Conservation (phyloP, 1,284 basidiomycete species). For the Apiotrichum gracile region DNA sequence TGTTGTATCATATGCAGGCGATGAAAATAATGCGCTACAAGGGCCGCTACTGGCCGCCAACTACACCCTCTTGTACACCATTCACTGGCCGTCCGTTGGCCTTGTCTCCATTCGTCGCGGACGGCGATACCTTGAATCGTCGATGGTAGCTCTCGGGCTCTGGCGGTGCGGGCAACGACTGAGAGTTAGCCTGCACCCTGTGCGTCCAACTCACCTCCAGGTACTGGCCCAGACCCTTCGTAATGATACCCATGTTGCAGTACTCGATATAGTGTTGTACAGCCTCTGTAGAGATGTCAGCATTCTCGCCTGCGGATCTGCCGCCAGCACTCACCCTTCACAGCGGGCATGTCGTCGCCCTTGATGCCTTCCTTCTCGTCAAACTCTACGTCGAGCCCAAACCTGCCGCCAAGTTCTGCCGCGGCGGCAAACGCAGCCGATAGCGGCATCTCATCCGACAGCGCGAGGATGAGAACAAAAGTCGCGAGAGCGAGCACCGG, state of each 20-base stretch:
- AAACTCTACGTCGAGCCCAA: constrained; percentile 25
- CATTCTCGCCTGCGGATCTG: too few species aligned
- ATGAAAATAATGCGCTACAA: constrained; percentile 5
- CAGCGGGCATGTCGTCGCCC: constrained; percentile 16
- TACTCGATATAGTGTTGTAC: constrained; percentile 8
- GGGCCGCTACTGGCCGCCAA: neutral
- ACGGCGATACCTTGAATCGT: constrained; percentile 1
- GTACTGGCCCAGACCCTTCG: constrained; percentile 1
- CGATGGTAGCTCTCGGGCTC: neutral
- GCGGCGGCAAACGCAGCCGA: constrained; percentile 15
- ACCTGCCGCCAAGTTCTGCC: constrained; percentile 23
- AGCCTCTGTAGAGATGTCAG: too few species aligned
- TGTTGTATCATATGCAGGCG: constrained; percentile 16
- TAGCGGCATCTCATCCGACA: constrained; percentile 19
- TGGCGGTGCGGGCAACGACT: neutral
- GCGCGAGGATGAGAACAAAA: constrained; percentile 24
- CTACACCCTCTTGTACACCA: neutral
- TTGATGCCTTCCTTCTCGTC: constrained; percentile 6
- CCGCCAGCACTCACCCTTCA: constrained; percentile 23
- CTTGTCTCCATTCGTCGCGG: neutral
- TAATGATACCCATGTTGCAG: constrained; percentile 14
- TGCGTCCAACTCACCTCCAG: neutral
- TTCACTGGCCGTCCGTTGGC: neutral
- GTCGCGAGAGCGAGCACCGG: constrained; percentile 24
- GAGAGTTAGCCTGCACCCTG: neutral